Evolutionary conservation across 2,329 filamentous ascomycete genomes (phyloP).

Genomic region (Colletotrichum eleusines): DNA sequence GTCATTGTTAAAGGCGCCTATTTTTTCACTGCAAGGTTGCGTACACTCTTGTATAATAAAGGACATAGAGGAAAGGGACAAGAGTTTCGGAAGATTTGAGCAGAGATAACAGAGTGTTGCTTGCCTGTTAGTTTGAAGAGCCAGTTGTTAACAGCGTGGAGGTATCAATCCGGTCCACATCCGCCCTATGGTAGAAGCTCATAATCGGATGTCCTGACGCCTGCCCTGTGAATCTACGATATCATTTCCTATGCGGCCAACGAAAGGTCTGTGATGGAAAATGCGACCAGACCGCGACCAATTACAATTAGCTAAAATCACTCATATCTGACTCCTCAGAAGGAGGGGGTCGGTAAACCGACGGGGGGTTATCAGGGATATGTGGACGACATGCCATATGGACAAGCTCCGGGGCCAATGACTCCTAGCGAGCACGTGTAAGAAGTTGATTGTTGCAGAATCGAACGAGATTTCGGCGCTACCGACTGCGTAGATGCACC

Average conservation of each 20-base stretch:
- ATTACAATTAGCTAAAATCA: constrained; percentile 1
- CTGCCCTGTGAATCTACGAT: not conserved
- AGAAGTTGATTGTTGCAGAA: too few relatives aligned
- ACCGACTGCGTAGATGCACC: not conserved
- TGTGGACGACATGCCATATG: not conserved
- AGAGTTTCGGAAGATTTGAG: not conserved
- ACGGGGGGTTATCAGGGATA: not conserved
- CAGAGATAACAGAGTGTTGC: not conserved
- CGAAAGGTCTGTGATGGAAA: not conserved
- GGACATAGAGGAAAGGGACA: too few relatives aligned
- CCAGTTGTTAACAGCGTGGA: not conserved
- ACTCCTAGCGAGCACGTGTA: not conserved
- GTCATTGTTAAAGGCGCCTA: not conserved
- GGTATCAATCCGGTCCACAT: too few relatives aligned
- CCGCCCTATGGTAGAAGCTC: not conserved
- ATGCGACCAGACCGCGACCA: not conserved
- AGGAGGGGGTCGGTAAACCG: not conserved
- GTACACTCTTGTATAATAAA: not conserved
- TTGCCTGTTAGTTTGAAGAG: too few relatives aligned
- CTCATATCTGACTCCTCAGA: constrained; percentile 7
- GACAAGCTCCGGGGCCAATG: not conserved
- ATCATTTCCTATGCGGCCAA: not conserved
- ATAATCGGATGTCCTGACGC: not conserved
- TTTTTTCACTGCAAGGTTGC: not conserved
- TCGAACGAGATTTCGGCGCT: constrained; percentile 19